Evolutionary conservation across 192 early-diverging fungal species (phyloP).

Genomic region (Chytriomyces confervae): DNA sequence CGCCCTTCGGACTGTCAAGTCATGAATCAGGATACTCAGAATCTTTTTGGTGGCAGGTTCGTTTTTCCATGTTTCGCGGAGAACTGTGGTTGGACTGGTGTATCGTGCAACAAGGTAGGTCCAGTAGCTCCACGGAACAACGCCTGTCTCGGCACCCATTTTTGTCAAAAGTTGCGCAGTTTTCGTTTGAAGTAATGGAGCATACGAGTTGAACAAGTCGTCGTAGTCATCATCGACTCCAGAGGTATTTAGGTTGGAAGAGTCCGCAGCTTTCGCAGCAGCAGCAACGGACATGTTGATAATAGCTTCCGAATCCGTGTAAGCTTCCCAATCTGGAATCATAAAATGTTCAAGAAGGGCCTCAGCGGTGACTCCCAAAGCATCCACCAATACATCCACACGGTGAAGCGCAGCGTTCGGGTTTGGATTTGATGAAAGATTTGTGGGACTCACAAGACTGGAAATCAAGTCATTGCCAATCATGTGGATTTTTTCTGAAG

Average conservation of each 20-base stretch:
- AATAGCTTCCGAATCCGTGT: neutral
- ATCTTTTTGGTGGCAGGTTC: neutral
- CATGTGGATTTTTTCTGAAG: neutral
- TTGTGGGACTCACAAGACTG: constrained; percentile 6
- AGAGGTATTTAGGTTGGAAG: neutral
- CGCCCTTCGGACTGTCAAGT: constrained; percentile 19
- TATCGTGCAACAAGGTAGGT: constrained; percentile 22
- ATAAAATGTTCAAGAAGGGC: constrained; percentile 2
- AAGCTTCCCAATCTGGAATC: neutral
- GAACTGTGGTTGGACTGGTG: neutral
- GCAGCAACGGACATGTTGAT: neutral
- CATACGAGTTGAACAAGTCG: constrained; percentile 24
- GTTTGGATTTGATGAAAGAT: neutral
- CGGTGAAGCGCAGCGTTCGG: neutral
- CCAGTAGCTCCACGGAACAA: constrained; percentile 29
- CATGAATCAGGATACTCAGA: constrained; percentile 16
- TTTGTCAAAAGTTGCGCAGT: constrained; percentile 15
- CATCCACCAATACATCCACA: constrained; percentile 15
- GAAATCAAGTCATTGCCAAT: constrained; percentile 17
- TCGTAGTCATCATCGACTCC: constrained; percentile 9
- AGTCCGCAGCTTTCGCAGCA: neutral
- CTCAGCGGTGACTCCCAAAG: constrained; percentile 7
- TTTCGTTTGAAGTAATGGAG: neutral
- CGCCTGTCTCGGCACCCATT: constrained; percentile 1
- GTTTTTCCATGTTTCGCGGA: constrained; percentile 3